Conservation (phyloP, 495 filamentous ascomycete species). For the Penicillium bialowiezense region DNA sequence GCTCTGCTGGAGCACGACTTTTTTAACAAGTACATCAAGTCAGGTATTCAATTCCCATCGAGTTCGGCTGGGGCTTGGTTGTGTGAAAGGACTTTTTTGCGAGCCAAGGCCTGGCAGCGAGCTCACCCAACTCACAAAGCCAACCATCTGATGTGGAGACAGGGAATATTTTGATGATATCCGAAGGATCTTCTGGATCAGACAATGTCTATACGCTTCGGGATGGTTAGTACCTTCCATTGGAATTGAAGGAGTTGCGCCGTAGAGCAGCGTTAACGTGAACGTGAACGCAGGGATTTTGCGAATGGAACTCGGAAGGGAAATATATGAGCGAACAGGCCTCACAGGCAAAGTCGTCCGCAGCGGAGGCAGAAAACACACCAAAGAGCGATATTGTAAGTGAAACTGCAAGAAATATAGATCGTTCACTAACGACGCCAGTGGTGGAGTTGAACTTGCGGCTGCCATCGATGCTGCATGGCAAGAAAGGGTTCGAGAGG, state of each 20-base stretch:
- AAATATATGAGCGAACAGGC: conserved; percentile 81
- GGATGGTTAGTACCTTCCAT: conserved; percentile 51
- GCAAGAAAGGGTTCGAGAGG: conserved; percentile 87
- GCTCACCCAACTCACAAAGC: background rate
- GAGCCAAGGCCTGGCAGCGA: background rate
- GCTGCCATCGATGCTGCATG: conserved; percentile 77
- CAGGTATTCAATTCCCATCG: conserved; percentile 50
- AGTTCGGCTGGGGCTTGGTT: background rate
- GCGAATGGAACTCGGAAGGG: conserved; percentile 74
- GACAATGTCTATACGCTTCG: conserved; percentile 75
- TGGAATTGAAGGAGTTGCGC: background rate
- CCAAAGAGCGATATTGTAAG: conserved; percentile 57
- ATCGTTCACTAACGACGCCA: conserved; percentile 26
- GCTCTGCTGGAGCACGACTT: conserved; percentile 74
- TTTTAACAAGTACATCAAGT: conserved; percentile 83
- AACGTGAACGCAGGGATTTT: conserved; percentile 55
- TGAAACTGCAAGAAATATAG: background rate
- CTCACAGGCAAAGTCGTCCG: conserved; percentile 70
- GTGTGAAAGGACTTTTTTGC: background rate
- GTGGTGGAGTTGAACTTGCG: conserved; percentile 82
- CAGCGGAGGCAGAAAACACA: conserved; percentile 57
- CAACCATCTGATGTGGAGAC: background rate
- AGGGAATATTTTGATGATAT: conserved; percentile 92
- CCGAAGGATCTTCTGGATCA: conserved; percentile 74
- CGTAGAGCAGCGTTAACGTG: background rate